Conservation (phyloP, 2,329 filamentous ascomycete species). For the Kalaharituber pfeilii region DNA sequence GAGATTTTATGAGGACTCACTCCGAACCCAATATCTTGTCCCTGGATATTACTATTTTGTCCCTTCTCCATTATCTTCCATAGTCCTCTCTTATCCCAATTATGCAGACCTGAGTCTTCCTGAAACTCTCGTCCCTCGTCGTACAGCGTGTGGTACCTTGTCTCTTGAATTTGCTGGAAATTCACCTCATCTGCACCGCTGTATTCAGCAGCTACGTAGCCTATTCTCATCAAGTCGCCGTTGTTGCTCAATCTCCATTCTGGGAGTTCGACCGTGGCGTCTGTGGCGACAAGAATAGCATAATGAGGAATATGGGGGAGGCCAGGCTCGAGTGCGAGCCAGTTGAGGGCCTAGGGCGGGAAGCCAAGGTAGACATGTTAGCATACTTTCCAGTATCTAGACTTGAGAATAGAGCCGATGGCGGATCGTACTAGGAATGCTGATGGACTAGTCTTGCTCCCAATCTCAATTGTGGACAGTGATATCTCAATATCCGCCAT, state of each 20-base stretch:
- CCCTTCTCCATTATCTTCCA: background rate
- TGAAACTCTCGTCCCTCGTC: background rate
- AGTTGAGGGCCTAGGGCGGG: background rate
- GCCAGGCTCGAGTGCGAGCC: background rate
- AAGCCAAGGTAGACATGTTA: background rate
- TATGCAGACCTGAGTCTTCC: background rate
- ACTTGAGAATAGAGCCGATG: background rate
- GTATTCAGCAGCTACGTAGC: background rate
- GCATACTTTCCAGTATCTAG: background rate
- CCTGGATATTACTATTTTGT: background rate
- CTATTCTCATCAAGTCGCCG: background rate
- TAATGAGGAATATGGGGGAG: background rate
- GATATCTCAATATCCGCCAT: constrained; percentile 2
- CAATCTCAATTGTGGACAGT: constrained; percentile 2
- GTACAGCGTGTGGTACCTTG: background rate
- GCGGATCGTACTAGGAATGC: constrained; percentile 2
- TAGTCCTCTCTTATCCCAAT: background rate
- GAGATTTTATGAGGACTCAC: background rate
- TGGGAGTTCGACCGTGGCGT: background rate
- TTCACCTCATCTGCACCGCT: background rate
- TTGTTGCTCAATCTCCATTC: background rate
- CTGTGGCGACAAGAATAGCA: background rate
- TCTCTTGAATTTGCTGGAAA: background rate
- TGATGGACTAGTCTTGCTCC: background rate
- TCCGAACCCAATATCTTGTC: background rate